phyloP scores from a whole-genome alignment of 495 filamentous ascomycete genomes.

The Chaetomium fimeti region DNA sequence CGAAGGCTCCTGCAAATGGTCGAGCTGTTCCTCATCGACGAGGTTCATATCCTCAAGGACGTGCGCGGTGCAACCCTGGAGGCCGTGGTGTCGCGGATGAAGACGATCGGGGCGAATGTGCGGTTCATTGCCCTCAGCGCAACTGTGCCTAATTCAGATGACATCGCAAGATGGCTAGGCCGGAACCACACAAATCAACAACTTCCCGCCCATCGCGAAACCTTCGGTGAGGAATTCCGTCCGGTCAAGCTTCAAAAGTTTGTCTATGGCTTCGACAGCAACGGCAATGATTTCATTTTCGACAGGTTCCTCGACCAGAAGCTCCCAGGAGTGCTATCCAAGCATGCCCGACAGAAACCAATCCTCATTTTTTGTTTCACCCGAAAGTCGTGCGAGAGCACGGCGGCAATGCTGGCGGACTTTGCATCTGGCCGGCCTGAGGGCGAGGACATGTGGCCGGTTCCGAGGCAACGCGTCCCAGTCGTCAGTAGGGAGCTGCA shows the following conservation, averaged over 20 bases:
- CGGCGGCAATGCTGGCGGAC: slow-evolving; percentile 70
- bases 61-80: slow-evolving; percentile 85
- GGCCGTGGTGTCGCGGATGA: slow-evolving; percentile 97
- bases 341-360: slow-evolving; percentile 75
- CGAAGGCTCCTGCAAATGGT: slow-evolving; percentile 77
- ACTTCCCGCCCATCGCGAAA: slow-evolving; percentile 67
- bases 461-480: slow-evolving; percentile 54
- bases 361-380: slow-evolving; percentile 94
- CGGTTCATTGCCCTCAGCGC: slow-evolving; percentile 91
- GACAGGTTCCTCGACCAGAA: slow-evolving; percentile 76
- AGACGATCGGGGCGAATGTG: slow-evolving; percentile 80
- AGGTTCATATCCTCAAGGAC: slow-evolving; percentile 94
- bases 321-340: slow-evolving; percentile 70
- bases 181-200: slow-evolving; percentile 64
- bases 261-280: slow-evolving; percentile 69
- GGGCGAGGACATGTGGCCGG: slow-evolving; percentile 64
- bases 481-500: slow-evolving; percentile 62
- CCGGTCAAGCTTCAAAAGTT: slow-evolving; percentile 85
- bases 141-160: slow-evolving; percentile 87
- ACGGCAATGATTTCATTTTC: slow-evolving; percentile 79
- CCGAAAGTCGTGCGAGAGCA: slow-evolving; percentile 69
- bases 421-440: slow-evolving; percentile 59
- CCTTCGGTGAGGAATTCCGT: slow-evolving; percentile 89
- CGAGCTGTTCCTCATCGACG: slow-evolving; percentile 90
- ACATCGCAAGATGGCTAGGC: slow-evolving; percentile 92